Base-by-base conservation (phyloP, 805 yeast species). In the Suhomyces vadensis region DNA sequence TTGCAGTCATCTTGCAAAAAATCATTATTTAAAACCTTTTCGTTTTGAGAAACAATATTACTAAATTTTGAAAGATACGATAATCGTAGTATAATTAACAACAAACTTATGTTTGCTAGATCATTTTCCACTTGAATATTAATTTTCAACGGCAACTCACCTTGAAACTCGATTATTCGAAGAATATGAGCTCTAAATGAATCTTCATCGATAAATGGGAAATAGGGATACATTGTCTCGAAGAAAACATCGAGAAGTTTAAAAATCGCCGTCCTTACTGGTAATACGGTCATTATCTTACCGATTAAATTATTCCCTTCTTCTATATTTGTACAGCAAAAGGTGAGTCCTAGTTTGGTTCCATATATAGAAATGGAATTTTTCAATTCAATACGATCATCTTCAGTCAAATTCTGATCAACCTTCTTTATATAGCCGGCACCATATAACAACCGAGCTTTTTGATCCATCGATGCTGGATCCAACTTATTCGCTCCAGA, bases 171-270 rank as follows among this genome's bases (percentile, higher is more conserved):
- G 10, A 33, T 11, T 16, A 20, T 33, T 19, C 37, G 11, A 7
- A 17, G 14, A n/a, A 20, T 20, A 20, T 20, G 14, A 7, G 35
- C 38, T 27, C 46, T 52, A 24, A 62, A 59, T 11, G 46, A 51
- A 8, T 22, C 13, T 47, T 63, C 63, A 44, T 63, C 68, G 21
- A 63, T 35, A 27, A 60, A 55, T 1, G 68, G 67, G 44, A 59
- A 54, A 33, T 47, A 54, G 2, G 60, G 54, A 39, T 61, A 62
- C 6, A 63, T 46, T 4, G 51, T 46, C 13, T 42, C 37, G 37
- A 63, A 63, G 40, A 60, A 63, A 9, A 48, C 46, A 10, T 35
- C 35, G 29, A 53, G 24, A 36, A 47, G 51, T 10, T 50, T 51
- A 10, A 43, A 13, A 2, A 50, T 9, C 4, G 41, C 45, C n/a